Evolutionary conservation across 129 eudicot genomes (phyloP).

Genomic region (Pulicaria dysenterica): DNA sequence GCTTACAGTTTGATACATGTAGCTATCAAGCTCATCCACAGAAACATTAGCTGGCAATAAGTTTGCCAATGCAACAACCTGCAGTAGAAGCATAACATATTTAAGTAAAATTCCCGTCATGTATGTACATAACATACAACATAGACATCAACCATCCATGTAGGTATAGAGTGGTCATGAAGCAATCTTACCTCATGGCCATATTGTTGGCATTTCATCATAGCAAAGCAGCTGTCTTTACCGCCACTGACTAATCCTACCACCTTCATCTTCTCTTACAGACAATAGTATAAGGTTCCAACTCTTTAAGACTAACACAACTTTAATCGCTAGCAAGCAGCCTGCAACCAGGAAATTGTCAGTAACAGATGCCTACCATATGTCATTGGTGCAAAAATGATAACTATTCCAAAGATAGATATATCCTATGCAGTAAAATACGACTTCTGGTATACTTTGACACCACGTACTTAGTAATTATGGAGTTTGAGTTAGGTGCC

Average conservation of each 20-base stretch:
- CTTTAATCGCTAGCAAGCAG: conserved; percentile 9
- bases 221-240: conserved; percentile 95
- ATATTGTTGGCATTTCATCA: conserved; percentile 83
- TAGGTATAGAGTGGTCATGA: conserved; percentile 14
- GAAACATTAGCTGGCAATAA: conserved; percentile 88
- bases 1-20: conserved; percentile 98
- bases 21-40: conserved; percentile 90
- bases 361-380: background rate
- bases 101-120: background rate
- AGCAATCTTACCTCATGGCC: conserved; percentile 72
- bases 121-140: background rate
- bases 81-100: conserved; percentile 14
- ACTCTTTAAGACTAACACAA: too few relatives aligned
- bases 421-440: conserved; percentile 12
- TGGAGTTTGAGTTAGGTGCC: too few relatives aligned
- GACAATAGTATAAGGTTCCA: background rate
- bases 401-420: conserved; percentile 4
- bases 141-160: conserved; percentile 4
- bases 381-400: conserved; percentile 12
- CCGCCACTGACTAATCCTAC: conserved; percentile 98
- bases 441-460: conserved; percentile 17
- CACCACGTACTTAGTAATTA: conserved; percentile 1
- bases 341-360: conserved; percentile 3
- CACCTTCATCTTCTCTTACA: conserved; percentile 66
- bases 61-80: conserved; percentile 97